phyloP scores from a whole-genome alignment of 164 flowering plant genomes.

The Piper betle region DNA sequence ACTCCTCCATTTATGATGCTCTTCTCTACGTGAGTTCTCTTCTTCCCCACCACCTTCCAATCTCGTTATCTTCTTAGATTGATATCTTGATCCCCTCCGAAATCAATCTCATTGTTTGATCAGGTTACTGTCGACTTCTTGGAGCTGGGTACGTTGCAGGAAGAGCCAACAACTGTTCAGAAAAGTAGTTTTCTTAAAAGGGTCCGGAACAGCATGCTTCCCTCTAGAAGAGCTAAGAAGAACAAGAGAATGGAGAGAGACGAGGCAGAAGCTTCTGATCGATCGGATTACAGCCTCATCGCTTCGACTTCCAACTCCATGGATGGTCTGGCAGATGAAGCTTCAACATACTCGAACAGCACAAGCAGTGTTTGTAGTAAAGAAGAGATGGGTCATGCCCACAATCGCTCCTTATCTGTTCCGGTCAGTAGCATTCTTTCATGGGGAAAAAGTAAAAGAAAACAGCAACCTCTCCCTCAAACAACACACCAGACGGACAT shows the following conservation, averaged over 20 bases:
- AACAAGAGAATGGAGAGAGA: constrained; percentile 9
- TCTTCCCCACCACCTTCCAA: not conserved
- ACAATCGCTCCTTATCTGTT: constrained; percentile 6
- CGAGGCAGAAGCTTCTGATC: too few species aligned
- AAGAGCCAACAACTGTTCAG: constrained; percentile 8
- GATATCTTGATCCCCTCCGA: not conserved
- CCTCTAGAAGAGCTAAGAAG: constrained; percentile 6
- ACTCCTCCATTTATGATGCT: constrained; percentile 18
- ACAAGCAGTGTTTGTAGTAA: too few species aligned
- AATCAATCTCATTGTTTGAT: not conserved
- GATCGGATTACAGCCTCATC: not conserved
- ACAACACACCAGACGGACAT: too few species aligned
- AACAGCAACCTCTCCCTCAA: constrained; percentile 16
- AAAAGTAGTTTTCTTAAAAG: constrained; percentile 13
- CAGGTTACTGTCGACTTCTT: constrained; percentile 28
- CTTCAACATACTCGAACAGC: not conserved
- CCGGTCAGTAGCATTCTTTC: constrained; percentile 13
- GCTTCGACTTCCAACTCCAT: constrained; percentile 2
- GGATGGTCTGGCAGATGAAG: not conserved
- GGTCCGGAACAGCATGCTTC: constrained; percentile 4
- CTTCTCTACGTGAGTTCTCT: constrained; percentile 24
- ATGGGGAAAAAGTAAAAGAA: constrained; percentile 31
- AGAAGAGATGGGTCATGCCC: not conserved
- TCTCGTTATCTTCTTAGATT: not conserved
- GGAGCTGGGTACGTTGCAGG: constrained; percentile 22